Base-by-base conservation (phyloP, 176 grass and related monocot genomes). In the Alopecurus myosuroides region DNA sequence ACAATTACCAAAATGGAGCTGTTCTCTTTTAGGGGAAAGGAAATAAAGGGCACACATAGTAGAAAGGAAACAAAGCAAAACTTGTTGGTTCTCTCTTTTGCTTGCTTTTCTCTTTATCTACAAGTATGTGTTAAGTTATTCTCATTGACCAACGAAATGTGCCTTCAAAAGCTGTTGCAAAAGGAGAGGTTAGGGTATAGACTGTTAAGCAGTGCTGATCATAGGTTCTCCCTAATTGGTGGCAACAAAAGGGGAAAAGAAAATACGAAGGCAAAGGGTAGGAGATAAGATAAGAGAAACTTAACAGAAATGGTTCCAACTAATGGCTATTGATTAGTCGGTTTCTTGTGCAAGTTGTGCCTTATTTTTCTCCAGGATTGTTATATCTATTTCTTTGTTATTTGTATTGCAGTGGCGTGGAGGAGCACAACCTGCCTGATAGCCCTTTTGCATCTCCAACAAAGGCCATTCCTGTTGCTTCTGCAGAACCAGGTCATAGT, bases 351-450 rank as follows among this genome's bases (percentile, higher is more conserved):
- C 23, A 73, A 77, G 37, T 68, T 39, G 42, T 35, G 44, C 56
- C 77, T 57, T 83, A 79, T 55, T 13, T 49, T 52, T 88, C 75
- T 84, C 28, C 20, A 34, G 52, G 20, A 73, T 76, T 67, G 22
- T 73, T 29, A 30, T 51, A 78, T 88, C 36, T 35, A 4, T 28
- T 76, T 67, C 73, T 15, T 81, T 90, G 15, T 74, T 76, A 49
- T 81, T 79, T 84, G 29, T 86, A 80, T 78, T 73, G 67, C 75
- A 92, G 92, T 64, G 62, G 60, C 62, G 45, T 86, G 89, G 90
- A 94, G 90, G 91, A 98, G 87, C 92, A 91, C 87, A 95, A 78
- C 77, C 69, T 98, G 82, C 95, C 93, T 65, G 91, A 93, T 49
- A 92, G 89, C 77, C 95, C 93, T 17, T 92, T 95, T 35, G 85